Evolutionary conservation across 1,284 basidiomycete species (phyloP), one percentile per base, ranked within the genome.

Genomic region (Taiwanofungus camphoratus): DNA sequence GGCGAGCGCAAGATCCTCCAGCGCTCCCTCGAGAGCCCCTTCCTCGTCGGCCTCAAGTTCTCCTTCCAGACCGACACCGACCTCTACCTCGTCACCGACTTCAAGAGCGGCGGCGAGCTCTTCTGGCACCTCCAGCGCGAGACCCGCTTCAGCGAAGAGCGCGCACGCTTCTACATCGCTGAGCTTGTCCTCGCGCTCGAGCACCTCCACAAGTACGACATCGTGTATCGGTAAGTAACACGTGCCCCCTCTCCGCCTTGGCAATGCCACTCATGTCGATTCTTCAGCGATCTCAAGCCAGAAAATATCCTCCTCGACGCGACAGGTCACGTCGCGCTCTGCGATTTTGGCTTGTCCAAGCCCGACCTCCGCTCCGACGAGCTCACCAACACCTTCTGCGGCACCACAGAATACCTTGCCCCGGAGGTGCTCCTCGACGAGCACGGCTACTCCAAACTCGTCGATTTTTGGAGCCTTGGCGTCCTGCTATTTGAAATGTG

Each of bases 1-100:
- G 96, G 96, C 58, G 96, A 99, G 67, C 87, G 96, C 65, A 97
- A 98, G 73, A 99, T 99, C 59, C 78, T 99, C 18, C 94, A 99
- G 64, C 81, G 91, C 44, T 94, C 90, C 23, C 70, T 95, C 37
- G 92, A 96, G 54, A 94, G 87, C 23, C 96, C 96, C 0, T 99
- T 99, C 79, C 79, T 99, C 30, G 92, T 99, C 47, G 96, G 96
- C 12, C 77, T 99, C 62, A 99, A 99, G 67, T 99, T 99, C 59
- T 88, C 84, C 54, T 99, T 99, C 76, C 96, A 99, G 67, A 96
- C 93, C 3, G 92, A 96, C 54, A 76, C 84, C 39, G 94, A 99
- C 61, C 73, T 99, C 26, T 99, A 96, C 65, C 82, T 99, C 55
- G 89, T 99, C 36, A 99, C 96, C 45, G 96, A 99, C 67, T 99